A percentile compares a stretch with the other conserved stretches of the same genome.
These are phyloP conservation scores for Saksenaea vasiformis DNA, from an alignment of 371 early-diverging fungal species.

Conservation along the genomic window DNA sequence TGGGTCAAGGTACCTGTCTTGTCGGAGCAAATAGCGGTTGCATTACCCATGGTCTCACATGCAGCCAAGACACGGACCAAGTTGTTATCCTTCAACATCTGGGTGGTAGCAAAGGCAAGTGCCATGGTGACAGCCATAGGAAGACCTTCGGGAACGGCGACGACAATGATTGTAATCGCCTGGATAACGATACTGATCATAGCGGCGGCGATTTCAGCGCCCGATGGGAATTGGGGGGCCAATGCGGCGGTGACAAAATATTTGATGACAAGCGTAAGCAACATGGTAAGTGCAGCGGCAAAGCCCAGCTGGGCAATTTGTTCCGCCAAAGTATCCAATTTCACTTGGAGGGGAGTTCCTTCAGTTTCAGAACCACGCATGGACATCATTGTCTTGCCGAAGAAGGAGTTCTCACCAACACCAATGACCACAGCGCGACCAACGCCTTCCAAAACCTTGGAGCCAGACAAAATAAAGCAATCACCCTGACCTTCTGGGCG, in stretches of 20 bases:
- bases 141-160: constrained; percentile 98
- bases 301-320: constrained; percentile 92
- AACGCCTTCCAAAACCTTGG: constrained; percentile 88
- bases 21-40: constrained; percentile 96
- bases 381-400: constrained; percentile 85
- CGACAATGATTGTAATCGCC: constrained; percentile 91
- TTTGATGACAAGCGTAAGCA: constrained; percentile 77
- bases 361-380: constrained; percentile 76
- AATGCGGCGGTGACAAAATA: constrained; percentile 74
- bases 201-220: constrained; percentile 61
- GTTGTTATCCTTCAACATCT: constrained; percentile 93
- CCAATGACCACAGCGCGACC: constrained; percentile 84
- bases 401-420: constrained; percentile 83
- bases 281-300: constrained; percentile 75
- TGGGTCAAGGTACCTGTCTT: constrained; percentile 97
- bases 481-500: constrained; percentile 63
- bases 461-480: constrained; percentile 89
- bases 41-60: constrained; percentile 98
- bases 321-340: constrained; percentile 85
- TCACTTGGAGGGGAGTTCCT: constrained; percentile 91
- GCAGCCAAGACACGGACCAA: constrained; percentile 92
- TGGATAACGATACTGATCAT: constrained; percentile 81
- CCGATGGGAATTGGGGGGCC: constrained; percentile 56
- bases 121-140: constrained; percentile 97
- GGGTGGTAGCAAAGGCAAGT: constrained; percentile 93